phyloP scores from a whole-genome alignment of 2,329 filamentous ascomycete genomes.

The Botrytis hyacinthi region DNA sequence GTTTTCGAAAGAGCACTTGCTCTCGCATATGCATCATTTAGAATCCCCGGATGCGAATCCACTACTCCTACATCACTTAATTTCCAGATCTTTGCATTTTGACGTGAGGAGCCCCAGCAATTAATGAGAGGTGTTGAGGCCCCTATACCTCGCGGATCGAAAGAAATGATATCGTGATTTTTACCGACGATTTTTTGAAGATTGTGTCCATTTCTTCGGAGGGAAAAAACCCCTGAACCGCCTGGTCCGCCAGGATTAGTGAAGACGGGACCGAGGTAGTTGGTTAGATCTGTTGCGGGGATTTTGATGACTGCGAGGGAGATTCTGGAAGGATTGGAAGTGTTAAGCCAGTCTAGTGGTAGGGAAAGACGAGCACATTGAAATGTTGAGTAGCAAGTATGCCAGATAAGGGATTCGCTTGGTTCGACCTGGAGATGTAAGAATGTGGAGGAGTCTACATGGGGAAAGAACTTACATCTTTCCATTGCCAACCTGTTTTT shows the following conservation, averaged over 20 bases:
- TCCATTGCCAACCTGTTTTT: background rate
- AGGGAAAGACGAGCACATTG: conserved; percentile 34
- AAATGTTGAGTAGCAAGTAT: conserved; percentile 29
- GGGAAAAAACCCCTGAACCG: conserved; percentile 43
- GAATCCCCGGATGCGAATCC: conserved; percentile 47
- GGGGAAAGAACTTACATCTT: background rate
- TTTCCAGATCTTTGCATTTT: conserved; percentile 46
- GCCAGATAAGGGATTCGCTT: conserved; percentile 29
- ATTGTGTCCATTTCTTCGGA: conserved; percentile 34
- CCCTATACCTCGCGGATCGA: conserved; percentile 50
- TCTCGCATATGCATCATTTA: conserved; percentile 49
- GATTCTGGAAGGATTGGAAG: conserved; percentile 23
- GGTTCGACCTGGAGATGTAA: background rate
- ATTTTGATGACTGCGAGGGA: conserved; percentile 29
- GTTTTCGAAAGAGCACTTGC: conserved; percentile 46
- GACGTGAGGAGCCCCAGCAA: conserved; percentile 46
- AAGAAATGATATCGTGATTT: conserved; percentile 52
- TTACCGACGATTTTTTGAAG: conserved; percentile 45
- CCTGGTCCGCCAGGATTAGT: conserved; percentile 45
- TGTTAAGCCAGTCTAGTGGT: conserved; percentile 33
- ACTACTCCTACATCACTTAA: conserved; percentile 46
- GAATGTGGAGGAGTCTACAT: background rate
- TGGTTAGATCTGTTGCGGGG: conserved; percentile 25
- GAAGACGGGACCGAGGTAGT: conserved; percentile 30
- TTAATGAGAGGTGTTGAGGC: conserved; percentile 48